These are phyloP conservation scores for Mucor mucedo DNA, from an alignment of 371 early-diverging fungal genomes.

Conservation along the genomic window DNA sequence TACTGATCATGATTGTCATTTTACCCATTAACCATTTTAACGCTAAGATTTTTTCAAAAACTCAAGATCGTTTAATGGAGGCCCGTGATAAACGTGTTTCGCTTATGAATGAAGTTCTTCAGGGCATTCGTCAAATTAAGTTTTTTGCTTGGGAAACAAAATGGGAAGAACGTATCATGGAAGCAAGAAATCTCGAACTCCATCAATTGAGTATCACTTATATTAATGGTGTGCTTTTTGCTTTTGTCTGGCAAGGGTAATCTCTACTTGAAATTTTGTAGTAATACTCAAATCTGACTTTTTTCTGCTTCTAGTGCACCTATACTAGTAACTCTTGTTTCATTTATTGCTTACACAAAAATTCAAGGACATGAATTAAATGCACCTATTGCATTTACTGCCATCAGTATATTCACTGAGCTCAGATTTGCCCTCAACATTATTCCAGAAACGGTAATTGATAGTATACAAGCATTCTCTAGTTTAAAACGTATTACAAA, in stretches of 20 bases:
- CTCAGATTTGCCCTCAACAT: constrained; percentile 59
- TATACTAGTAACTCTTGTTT: constrained; percentile 54
- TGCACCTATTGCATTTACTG: constrained; percentile 64
- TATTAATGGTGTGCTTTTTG: constrained; percentile 29
- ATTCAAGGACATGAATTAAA: constrained; percentile 59
- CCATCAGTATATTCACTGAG: constrained; percentile 58
- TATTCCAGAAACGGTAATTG: constrained; percentile 54
- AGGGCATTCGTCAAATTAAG: constrained; percentile 75
- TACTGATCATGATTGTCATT: constrained; percentile 59
- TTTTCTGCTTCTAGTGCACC: constrained; percentile 39
- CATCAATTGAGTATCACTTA: constrained; percentile 46
- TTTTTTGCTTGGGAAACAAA: constrained; percentile 69
- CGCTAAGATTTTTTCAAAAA: constrained; percentile 55
- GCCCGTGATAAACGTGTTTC: constrained; percentile 60
- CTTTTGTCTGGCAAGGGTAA: constrained; percentile 41
- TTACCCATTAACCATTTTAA: constrained; percentile 60
- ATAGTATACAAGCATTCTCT: constrained; percentile 26
- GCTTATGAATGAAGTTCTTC: constrained; percentile 61
- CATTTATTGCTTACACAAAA: constrained; percentile 60
- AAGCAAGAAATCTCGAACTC: constrained; percentile 59
- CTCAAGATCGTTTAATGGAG: constrained; percentile 58
- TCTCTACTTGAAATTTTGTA: background rate
- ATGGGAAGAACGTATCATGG: constrained; percentile 49
- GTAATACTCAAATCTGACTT: background rate
- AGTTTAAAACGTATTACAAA: constrained; percentile 65